Evolutionary conservation across 2,329 filamentous ascomycete species (phyloP).

Genomic region (Phaeosphaeria sp.): DNA sequence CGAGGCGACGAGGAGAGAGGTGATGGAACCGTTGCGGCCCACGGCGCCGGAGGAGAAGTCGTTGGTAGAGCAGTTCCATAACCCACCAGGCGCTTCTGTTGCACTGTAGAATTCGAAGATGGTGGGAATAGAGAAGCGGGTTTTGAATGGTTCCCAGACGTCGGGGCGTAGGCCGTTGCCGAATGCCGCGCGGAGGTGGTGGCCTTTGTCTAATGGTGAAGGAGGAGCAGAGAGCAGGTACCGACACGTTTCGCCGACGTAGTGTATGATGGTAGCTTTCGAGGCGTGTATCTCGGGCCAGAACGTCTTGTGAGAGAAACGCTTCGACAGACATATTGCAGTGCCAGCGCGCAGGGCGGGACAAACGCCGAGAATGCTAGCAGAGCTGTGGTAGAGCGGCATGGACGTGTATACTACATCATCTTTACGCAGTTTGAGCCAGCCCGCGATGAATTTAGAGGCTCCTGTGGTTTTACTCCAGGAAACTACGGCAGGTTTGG

Average conservation of each 20-base stretch:
- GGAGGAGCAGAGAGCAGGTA: conserved; percentile 47
- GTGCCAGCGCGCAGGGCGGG: conserved; percentile 33
- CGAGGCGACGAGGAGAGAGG: conserved; percentile 59
- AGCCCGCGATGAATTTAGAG: conserved; percentile 24
- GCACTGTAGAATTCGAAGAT: conserved; percentile 50
- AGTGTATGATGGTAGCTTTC: conserved; percentile 48
- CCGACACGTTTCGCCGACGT: conserved; percentile 49
- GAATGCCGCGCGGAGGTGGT: conserved; percentile 41
- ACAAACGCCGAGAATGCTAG: conserved; percentile 38
- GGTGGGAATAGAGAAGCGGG: conserved; percentile 46
- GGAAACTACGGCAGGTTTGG: conserved; percentile 43
- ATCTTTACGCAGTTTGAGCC: conserved; percentile 37
- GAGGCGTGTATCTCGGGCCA: conserved; percentile 45
- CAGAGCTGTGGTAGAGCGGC: conserved; percentile 47
- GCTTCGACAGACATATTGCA: conserved; percentile 36
- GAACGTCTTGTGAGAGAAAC: conserved; percentile 47
- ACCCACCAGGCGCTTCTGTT: conserved; percentile 63
- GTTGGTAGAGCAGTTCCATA: conserved; percentile 61
- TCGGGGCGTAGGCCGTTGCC: conserved; percentile 52
- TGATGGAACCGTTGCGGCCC: conserved; percentile 71
- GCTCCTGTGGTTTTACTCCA: conserved; percentile 33
- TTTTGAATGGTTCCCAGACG: conserved; percentile 50
- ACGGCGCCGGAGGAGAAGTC: conserved; percentile 68
- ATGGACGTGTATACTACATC: conserved; percentile 45
- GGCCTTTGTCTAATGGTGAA: conserved; percentile 36